A percentile compares a stretch with the other conserved stretches of the same genome.
Evolutionary conservation across 805 yeast species (phyloP).

Genomic region (Groenewaldozyma tartarivorans): DNA sequence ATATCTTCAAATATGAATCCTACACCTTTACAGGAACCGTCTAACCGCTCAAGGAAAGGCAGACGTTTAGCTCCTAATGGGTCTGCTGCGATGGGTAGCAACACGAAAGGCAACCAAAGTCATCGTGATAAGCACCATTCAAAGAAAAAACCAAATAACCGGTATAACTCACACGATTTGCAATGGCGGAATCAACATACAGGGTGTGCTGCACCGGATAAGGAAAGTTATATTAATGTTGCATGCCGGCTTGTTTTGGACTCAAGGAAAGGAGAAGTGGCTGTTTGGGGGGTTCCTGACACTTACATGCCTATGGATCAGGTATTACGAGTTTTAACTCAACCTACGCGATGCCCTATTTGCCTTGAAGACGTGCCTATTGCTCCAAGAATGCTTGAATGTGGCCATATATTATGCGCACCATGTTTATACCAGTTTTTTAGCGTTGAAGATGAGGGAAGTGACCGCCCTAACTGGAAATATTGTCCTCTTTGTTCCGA

Average conservation of each 20-base stretch:
- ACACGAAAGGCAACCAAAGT: no score
- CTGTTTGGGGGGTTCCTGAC: constrained; percentile 66
- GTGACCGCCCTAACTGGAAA: constrained; percentile 38
- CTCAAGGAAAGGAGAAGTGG: constrained; percentile 41
- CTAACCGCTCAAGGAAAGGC: no score
- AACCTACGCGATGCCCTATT: constrained; percentile 74
- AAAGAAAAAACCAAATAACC: no score
- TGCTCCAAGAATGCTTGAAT: constrained; percentile 90
- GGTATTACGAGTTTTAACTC: constrained; percentile 64
- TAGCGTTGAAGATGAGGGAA: constrained; percentile 37
- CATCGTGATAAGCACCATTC: no score
- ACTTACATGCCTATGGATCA: constrained; percentile 51
- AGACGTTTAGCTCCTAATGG: no score
- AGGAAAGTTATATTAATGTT: constrained; percentile 50
- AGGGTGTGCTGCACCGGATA: constrained; percentile 16
- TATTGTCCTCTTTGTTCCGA: constrained; percentile 79
- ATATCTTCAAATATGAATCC: no score
- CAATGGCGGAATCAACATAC: no score
- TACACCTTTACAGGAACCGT: no score
- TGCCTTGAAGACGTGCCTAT: constrained; percentile 76
- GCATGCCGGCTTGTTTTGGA: constrained; percentile 80
- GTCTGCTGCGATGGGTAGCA: no score
- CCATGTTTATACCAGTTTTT: constrained; percentile 70
- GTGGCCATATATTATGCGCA: constrained; percentile 89
- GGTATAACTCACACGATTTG: no score